Evolutionary conservation across 176 grass and related monocot species (phyloP), one percentile per base, ranked within the genome.

Genomic region (Chrysopogon serrulatus): DNA sequence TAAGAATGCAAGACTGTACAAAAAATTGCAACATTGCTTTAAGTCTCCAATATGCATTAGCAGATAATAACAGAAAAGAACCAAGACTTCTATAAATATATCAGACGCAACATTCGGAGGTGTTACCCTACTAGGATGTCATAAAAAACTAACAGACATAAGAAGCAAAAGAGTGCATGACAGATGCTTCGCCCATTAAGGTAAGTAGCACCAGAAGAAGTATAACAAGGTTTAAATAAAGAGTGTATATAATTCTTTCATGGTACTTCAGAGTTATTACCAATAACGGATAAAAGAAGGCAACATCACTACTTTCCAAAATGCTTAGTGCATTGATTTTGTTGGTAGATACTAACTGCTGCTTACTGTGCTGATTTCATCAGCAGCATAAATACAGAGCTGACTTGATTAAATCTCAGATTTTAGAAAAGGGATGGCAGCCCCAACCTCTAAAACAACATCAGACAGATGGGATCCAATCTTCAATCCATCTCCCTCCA

Each of bases 401-500:
- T 16, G 47, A 49, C 30, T 45, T 15, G 41, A 35, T 40, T 57
- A 10, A 56, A 69, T 54, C n/a, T 60, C 36, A 68, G 27, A 6
- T 67, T 40, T 65, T n/a, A 83, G 68, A 72, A 43, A 54, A 71
- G 1, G 40, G 53, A 32, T 74, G 56, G 73, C 47, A 36, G 73
- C 12, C 8, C 44, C 39, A 83, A 86, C 88, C 88, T 90, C 66
- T 74, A 81, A 81, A 77, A 81, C 80, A 57, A 73, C 15, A 36
- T 71, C 41, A 78, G 65, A 30, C 34, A 72, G 65, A 17, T 74
- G 64, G 68, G 30, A 21, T 62, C 65, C 61, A 26, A 21, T 61
- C 41, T 73, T 79, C 36, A 83, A 44, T 63, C 49, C 60, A 62
- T 83, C 79, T 49, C 57, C 60, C 47, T 86, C 66, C 86, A 68